Evolutionary conservation across 2,329 filamentous ascomycete species (phyloP), one percentile per base, ranked within the genome.

Genomic region (Albifimbria verrucaria): DNA sequence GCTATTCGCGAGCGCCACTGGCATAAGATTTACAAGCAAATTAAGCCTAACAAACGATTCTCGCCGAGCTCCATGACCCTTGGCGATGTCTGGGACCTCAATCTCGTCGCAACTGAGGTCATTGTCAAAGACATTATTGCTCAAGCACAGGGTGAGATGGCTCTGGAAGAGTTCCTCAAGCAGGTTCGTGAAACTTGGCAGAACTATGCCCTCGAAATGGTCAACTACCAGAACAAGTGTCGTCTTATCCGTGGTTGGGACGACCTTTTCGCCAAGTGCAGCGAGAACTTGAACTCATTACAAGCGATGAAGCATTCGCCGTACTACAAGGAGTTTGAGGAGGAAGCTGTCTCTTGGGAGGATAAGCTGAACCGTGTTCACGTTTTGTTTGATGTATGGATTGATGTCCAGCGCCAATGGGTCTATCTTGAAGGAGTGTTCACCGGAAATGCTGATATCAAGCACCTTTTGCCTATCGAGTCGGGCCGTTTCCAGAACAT

Each of bases 371-470:
- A 97, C 70, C 86, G 94, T 45, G 92, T 99, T 2, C 94, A 99
- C 68, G 91, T 99, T 17, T 81, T 99, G 10, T 99, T 99, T 65
- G 94, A 99, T 69, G 92, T 99, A 17, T 99, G 95, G 95, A 99
- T 99, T 63, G 95, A 99, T 72, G 95, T 99, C n/a, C 94, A 99
- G 71, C 88, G 95, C 56, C 94, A 99, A 74, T 99, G 94, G 94
- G 94, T 99, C 7, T 99, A 99, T 69, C 83, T 99, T 5, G 95
- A 99, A 73, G 94, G 94, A 60, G 94, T 99, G 28, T 99, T 99
- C 68, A 97, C 93, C 1, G 94, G 94, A 54, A 99, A 99, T 67
- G 93, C 91, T 39, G 94, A 99, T 66, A 99, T 99, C 78, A 99
- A 97, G 74, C 93, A 97, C 69, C 79, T 99, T 49, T 82, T 99